Evolutionary conservation across 768 basidiomycete species (phyloP).

Genomic region (Suillus plorans): DNA sequence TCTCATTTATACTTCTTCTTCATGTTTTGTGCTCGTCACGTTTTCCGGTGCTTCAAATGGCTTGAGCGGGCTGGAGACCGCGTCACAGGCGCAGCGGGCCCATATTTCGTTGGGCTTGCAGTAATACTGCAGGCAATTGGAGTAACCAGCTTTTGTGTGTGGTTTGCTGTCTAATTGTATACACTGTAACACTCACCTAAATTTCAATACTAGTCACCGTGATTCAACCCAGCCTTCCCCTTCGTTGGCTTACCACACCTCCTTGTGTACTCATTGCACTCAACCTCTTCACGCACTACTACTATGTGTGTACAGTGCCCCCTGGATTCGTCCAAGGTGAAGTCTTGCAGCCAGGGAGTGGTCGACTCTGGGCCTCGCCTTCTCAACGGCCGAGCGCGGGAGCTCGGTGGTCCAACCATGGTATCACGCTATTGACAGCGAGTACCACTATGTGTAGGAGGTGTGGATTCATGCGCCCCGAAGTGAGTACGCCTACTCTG

Average conservation of each 20-base stretch:
- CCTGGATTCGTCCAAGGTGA: conserved; percentile 81
- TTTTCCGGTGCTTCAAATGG: conserved; percentile 59
- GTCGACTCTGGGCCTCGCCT: conserved; percentile 58
- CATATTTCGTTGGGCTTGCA: conserved; percentile 85
- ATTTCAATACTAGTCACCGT: conserved; percentile 63
- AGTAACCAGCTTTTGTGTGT: conserved; percentile 79
- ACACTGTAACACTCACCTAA: neutral
- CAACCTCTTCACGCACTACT: conserved; percentile 85
- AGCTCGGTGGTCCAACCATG: conserved; percentile 48
- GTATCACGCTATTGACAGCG: conserved; percentile 53
- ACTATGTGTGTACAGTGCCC: conserved; percentile 71
- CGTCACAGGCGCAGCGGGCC: conserved; percentile 88
- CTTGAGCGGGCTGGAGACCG: conserved; percentile 76
- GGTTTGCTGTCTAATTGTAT: neutral
- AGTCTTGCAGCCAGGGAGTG: conserved; percentile 37
- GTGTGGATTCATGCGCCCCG: conserved; percentile 70
- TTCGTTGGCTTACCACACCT: conserved; percentile 60
- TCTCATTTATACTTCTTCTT: neutral
- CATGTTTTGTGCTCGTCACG: conserved; percentile 29
- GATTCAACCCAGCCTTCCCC: conserved; percentile 64
- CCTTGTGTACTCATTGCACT: conserved; percentile 71
- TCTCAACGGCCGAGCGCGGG: conserved; percentile 31
- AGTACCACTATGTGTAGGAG: conserved; percentile 61
- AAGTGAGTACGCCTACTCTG: conserved; percentile 48
- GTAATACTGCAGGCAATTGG: conserved; percentile 68